phyloP scores from a whole-genome alignment of 2,329 filamentous ascomycete genomes.

The Fusarium succisae region DNA sequence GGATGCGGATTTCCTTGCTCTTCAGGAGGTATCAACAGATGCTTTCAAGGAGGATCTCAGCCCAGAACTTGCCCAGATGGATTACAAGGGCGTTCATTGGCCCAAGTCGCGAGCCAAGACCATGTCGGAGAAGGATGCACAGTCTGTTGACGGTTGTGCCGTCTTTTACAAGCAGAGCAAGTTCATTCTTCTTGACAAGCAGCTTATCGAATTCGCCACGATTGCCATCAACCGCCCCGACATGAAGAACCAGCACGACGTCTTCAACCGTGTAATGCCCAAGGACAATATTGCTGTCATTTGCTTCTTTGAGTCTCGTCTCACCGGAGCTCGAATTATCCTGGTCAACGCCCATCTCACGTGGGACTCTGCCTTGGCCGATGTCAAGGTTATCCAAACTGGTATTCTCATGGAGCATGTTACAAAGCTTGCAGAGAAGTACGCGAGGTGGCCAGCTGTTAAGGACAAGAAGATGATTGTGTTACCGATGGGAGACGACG shows the following conservation, averaged over 20 bases:
- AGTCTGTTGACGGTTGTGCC: slow-evolving; percentile 92
- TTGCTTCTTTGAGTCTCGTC: slow-evolving; percentile 89
- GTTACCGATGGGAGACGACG: slow-evolving; percentile 56
- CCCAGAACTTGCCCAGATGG: slow-evolving; percentile 83
- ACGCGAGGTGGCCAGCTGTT: slow-evolving; percentile 79
- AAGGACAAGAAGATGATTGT: slow-evolving; percentile 78
- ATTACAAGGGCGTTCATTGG: slow-evolving; percentile 95
- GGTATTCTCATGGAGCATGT: slow-evolving; percentile 95
- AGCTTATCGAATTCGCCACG: slow-evolving; percentile 89
- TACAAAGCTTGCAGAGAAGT: slow-evolving; percentile 85
- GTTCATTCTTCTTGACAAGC: slow-evolving; percentile 92
- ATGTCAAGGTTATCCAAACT: slow-evolving; percentile 96
- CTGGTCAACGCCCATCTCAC: slow-evolving; percentile 94
- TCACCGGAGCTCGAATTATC: slow-evolving; percentile 90
- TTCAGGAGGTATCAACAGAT: slow-evolving; percentile 93
- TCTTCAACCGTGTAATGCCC: slow-evolving; percentile 98
- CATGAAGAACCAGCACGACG: slow-evolving; percentile 96
- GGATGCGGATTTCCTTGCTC: slow-evolving; percentile 87
- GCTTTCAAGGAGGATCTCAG: slow-evolving; percentile 93
- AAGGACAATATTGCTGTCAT: slow-evolving; percentile 96
- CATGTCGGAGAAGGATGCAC: slow-evolving; percentile 89
- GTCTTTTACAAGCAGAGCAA: slow-evolving; percentile 97
- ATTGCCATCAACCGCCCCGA: slow-evolving; percentile 94
- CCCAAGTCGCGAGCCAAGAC: slow-evolving; percentile 90
- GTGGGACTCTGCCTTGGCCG: slow-evolving; percentile 90